These are phyloP conservation scores for Zygoascus flipseniorum DNA, from an alignment of 805 yeast species.

Conservation along the genomic window DNA sequence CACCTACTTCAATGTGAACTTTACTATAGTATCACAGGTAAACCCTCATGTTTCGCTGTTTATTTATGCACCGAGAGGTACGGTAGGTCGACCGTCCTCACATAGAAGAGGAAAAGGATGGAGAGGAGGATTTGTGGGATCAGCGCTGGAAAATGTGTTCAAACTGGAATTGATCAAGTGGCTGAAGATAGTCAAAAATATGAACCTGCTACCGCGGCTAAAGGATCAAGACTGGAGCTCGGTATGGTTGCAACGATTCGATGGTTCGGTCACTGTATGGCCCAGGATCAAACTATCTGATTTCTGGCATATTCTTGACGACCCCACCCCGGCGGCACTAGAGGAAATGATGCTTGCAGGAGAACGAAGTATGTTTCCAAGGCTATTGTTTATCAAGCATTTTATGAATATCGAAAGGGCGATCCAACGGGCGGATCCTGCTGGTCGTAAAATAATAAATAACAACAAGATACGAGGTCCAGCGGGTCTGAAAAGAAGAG, in stretches of 20 bases:
- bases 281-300: constrained; percentile 56
- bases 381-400: constrained; percentile 54
- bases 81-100: constrained; percentile 71
- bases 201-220: constrained; percentile 60
- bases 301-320: constrained; percentile 54
- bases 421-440: constrained; percentile 32
- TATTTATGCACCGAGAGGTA: constrained; percentile 70
- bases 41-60: constrained; percentile 74
- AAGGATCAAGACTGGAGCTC: constrained; percentile 76
- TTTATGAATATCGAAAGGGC: constrained; percentile 57
- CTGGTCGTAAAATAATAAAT: background rate
- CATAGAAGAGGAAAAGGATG: constrained; percentile 47
- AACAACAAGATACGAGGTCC: background rate
- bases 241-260: constrained; percentile 63
- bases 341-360: constrained; percentile 52
- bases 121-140: constrained; percentile 69
- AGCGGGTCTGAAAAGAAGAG: background rate
- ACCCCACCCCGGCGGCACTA: constrained; percentile 55
- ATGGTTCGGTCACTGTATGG: constrained; percentile 71
- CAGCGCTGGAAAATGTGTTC: constrained; percentile 62
- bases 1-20: constrained; percentile 67
- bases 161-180: constrained; percentile 72
- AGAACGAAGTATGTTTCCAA: constrained; percentile 57
- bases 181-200: constrained; percentile 54
- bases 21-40: constrained; percentile 71